Evolutionary conservation across 345 rosid species (phyloP).

Genomic region (Citropsis articulata): DNA sequence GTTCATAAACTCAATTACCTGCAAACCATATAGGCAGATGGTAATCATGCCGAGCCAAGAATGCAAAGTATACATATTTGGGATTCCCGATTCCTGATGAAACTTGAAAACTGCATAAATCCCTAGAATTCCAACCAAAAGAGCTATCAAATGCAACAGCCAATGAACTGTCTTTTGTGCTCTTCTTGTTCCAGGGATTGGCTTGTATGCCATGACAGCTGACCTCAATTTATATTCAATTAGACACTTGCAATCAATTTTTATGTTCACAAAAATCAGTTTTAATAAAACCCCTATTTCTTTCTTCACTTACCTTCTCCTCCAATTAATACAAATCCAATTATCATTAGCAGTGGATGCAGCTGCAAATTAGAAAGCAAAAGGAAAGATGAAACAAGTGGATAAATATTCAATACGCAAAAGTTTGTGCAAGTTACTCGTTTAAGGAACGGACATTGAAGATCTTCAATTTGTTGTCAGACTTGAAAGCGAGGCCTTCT

Average conservation of each 20-base stretch:
- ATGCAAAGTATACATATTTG: slow-evolving; percentile 38
- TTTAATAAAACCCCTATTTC: no score
- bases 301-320: slow-evolving; percentile 45
- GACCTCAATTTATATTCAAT: not conserved
- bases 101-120: slow-evolving; percentile 39
- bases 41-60: slow-evolving; percentile 58
- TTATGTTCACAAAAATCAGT: not conserved
- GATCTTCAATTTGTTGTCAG: slow-evolving; percentile 34
- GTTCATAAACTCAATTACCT: slow-evolving; percentile 23
- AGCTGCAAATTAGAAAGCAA: slow-evolving; percentile 26
- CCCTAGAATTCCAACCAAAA: slow-evolving; percentile 38
- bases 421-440: not conserved
- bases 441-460: slow-evolving; percentile 30
- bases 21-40: slow-evolving; percentile 43
- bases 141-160: slow-evolving; percentile 37
- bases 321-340: slow-evolving; percentile 47
- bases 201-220: slow-evolving; percentile 58
- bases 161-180: slow-evolving; percentile 34
- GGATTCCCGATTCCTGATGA: slow-evolving; percentile 22
- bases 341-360: slow-evolving; percentile 50
- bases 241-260: not conserved
- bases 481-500: slow-evolving; percentile 42
- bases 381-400: not conserved
- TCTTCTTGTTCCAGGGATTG: slow-evolving; percentile 31
- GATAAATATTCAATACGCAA: not conserved